phyloP scores from a whole-genome alignment of 2,329 filamentous ascomycete genomes.

The Talaromyces sp. region DNA sequence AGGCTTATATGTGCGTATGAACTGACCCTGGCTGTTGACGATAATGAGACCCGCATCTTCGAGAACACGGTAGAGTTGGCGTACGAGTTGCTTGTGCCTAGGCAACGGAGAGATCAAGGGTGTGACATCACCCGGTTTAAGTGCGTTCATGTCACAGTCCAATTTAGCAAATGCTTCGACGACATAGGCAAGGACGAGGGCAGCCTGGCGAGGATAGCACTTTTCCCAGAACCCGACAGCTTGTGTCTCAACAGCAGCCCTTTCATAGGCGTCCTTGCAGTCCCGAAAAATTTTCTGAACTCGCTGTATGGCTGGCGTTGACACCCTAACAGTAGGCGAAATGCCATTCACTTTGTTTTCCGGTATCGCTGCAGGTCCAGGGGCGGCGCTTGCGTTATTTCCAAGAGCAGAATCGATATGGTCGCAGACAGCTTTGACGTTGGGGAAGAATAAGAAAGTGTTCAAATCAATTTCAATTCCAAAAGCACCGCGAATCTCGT shows the following conservation, averaged over 20 bases:
- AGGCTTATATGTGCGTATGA: constrained; percentile 1
- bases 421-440: constrained; percentile 1
- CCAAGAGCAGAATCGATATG: constrained; percentile 14
- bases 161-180: constrained; percentile 15
- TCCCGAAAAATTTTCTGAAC: constrained; percentile 11
- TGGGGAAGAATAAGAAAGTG: constrained; percentile 16
- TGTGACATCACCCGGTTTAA: constrained; percentile 5
- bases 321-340: background rate
- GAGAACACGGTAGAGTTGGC: constrained; percentile 37
- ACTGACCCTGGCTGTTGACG: constrained; percentile 26
- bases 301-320: constrained; percentile 1
- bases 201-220: constrained; percentile 13
- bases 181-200: constrained; percentile 14
- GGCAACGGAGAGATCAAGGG: background rate
- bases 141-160: constrained; percentile 11
- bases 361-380: background rate
- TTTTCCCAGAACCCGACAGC: constrained; percentile 14
- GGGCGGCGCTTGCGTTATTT: background rate
- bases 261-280: constrained; percentile 13
- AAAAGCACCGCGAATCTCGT: constrained; percentile 20
- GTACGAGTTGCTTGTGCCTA: constrained; percentile 32
- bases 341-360: background rate
- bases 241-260: constrained; percentile 5
- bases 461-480: constrained; percentile 16
- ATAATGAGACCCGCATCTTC: constrained; percentile 31